Conservation (phyloP, 1,284 basidiomycete genomes). For the Inonotus hispidus region DNA sequence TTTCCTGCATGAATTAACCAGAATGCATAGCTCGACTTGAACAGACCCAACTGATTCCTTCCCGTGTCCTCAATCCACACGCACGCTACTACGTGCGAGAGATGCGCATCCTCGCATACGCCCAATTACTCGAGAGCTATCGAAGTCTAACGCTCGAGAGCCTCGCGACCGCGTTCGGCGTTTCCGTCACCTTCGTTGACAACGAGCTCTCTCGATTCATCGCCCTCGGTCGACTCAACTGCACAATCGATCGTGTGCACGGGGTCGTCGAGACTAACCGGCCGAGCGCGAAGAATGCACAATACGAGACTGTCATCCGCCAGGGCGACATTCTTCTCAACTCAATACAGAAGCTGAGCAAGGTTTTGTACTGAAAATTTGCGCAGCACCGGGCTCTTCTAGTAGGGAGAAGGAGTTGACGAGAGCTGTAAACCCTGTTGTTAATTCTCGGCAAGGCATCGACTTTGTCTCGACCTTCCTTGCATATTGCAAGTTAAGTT, state of each 20-base stretch:
- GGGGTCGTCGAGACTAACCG: slow-evolving; percentile 94
- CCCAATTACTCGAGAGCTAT: slow-evolving; percentile 90
- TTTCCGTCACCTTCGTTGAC: slow-evolving; percentile 86
- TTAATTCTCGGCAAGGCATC: neutral
- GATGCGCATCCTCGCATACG: slow-evolving; percentile 94
- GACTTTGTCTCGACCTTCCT: too few species aligned
- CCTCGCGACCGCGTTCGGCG: slow-evolving; percentile 86
- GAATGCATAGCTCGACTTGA: slow-evolving; percentile 70
- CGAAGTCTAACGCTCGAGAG: slow-evolving; percentile 86
- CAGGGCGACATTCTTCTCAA: slow-evolving; percentile 88
- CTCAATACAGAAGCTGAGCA: slow-evolving; percentile 68
- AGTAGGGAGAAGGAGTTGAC: neutral
- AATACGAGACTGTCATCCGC: slow-evolving; percentile 87
- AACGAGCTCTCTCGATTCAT: slow-evolving; percentile 91
- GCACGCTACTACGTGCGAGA: slow-evolving; percentile 91
- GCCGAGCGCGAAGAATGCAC: slow-evolving; percentile 78
- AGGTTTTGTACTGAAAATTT: slow-evolving; percentile 55
- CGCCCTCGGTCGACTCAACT: slow-evolving; percentile 82
- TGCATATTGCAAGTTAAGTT: too few species aligned
- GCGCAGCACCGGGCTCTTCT: neutral
- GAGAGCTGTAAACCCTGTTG: neutral
- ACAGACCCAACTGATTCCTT: slow-evolving; percentile 81
- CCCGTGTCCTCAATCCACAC: slow-evolving; percentile 82
- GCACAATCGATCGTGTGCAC: slow-evolving; percentile 91
- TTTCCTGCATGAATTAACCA: slow-evolving; percentile 9